phyloP scores from a whole-genome alignment of 495 filamentous ascomycete species.

The Hyaloscypha bicolor region DNA sequence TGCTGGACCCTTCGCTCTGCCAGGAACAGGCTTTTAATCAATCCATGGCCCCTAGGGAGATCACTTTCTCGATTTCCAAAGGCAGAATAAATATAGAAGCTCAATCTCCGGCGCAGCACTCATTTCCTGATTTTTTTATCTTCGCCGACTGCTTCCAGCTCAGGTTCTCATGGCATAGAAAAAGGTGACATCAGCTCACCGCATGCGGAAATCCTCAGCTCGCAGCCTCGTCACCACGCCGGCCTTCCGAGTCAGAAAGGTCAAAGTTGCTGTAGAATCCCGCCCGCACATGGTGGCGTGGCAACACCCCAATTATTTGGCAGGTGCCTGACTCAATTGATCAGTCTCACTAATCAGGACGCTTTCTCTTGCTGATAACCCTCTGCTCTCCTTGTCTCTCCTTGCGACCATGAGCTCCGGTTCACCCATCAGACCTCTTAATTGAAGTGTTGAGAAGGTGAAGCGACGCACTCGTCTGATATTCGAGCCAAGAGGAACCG shows the following conservation, averaged over 20 bases:
- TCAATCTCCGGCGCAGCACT: not conserved
- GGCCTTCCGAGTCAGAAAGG: not conserved
- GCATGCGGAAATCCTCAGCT: not conserved
- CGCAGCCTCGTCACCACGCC: not conserved
- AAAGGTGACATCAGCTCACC: not conserved
- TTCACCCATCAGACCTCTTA: not conserved
- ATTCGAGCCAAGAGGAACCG: not conserved
- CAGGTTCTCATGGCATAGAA: not conserved
- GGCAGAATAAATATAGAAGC: not conserved
- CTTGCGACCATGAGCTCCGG: not conserved
- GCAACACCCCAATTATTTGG: not conserved
- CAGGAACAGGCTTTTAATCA: not conserved
- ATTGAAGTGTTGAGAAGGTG: constrained; percentile 2
- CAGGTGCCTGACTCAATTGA: not conserved
- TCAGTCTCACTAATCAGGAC: not conserved
- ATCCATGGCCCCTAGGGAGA: not conserved
- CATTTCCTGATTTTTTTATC: not conserved
- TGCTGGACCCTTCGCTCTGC: not conserved
- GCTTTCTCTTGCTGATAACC: not conserved
- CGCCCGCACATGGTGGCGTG: not conserved
- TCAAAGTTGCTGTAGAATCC: not conserved
- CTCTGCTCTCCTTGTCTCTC: not conserved
- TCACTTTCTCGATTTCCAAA: not conserved
- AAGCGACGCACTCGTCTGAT: not conserved
- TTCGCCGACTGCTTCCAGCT: not conserved